Percentiles rank a stretch among this genome's conserved stretches.
Conservation (phyloP, 2,329 filamentous ascomycete genomes). For the Alternaria sp. region DNA sequence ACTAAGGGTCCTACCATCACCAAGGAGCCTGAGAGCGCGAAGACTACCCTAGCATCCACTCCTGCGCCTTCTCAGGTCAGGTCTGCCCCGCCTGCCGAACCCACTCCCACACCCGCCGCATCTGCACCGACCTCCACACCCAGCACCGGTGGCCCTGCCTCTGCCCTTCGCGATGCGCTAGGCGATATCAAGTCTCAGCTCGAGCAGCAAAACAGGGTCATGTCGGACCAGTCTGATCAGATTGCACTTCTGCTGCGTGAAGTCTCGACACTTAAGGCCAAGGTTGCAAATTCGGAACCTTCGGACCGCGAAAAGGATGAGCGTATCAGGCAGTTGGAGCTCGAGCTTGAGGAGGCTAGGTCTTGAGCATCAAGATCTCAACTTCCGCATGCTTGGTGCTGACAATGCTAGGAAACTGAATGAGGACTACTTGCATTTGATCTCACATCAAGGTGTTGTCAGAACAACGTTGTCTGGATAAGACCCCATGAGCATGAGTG, state of each 20-base stretch:
- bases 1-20: slow-evolving; percentile 43
- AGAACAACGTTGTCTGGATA: slow-evolving; percentile 13
- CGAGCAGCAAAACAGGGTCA: slow-evolving; percentile 78
- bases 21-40: slow-evolving; percentile 57
- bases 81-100: slow-evolving; percentile 46
- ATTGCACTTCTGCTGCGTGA: slow-evolving; percentile 74
- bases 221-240: slow-evolving; percentile 78
- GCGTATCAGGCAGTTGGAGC: slow-evolving; percentile 52
- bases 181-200: slow-evolving; percentile 80
- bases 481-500: neutral
- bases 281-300: slow-evolving; percentile 61
- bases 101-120: slow-evolving; percentile 53
- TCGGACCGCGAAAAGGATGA: slow-evolving; percentile 53
- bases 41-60: slow-evolving; percentile 51
- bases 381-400: slow-evolving; percentile 1
- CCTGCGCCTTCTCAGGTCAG: slow-evolving; percentile 46
- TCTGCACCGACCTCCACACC: slow-evolving; percentile 50
- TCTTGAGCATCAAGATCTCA: slow-evolving; percentile 35
- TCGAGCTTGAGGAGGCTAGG: slow-evolving; percentile 54
- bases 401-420: neutral
- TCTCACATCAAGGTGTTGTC: neutral
- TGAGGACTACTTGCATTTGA: slow-evolving; percentile 10
- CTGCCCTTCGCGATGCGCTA: slow-evolving; percentile 70
- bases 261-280: slow-evolving; percentile 72
- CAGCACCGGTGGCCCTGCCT: slow-evolving; percentile 57